Conservation (phyloP, 768 basidiomycete genomes). For the Agrocybe pediades region DNA sequence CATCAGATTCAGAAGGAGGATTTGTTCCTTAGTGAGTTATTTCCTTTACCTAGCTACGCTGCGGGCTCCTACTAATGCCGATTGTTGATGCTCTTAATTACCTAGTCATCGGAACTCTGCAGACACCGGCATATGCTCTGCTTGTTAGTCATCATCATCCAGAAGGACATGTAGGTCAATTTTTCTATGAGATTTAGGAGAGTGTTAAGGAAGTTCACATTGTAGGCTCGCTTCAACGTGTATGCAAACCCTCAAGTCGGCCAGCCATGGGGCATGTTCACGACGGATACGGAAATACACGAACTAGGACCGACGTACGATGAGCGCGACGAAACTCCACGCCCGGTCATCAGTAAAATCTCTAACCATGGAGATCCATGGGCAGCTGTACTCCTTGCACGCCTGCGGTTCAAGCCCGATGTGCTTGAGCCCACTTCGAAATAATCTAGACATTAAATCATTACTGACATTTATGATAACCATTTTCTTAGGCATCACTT, state of each 20-base stretch:
- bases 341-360: slow-evolving; percentile 52
- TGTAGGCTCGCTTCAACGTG: slow-evolving; percentile 70
- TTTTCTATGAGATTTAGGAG: slow-evolving; percentile 8
- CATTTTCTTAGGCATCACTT: background rate
- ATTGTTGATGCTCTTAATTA: background rate
- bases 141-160: slow-evolving; percentile 75
- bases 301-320: slow-evolving; percentile 49
- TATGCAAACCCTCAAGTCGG: slow-evolving; percentile 51
- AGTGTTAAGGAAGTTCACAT: background rate
- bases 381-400: slow-evolving; percentile 65
- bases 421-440: slow-evolving; percentile 50
- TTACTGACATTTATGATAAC: background rate
- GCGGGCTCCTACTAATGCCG: too few species aligned
- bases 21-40: slow-evolving; percentile 47
- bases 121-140: slow-evolving; percentile 70
- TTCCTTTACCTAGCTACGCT: background rate
- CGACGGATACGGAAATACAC: slow-evolving; percentile 50
- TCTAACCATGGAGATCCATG: slow-evolving; percentile 45
- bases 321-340: slow-evolving; percentile 33
- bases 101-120: slow-evolving; percentile 68
- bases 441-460: slow-evolving; percentile 3
- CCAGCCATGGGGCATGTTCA: slow-evolving; percentile 76
- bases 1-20: slow-evolving; percentile 61
- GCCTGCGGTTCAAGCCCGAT: slow-evolving; percentile 69
- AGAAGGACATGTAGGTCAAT: slow-evolving; percentile 32